These are phyloP conservation scores for Fraxinus dipetala DNA, from an alignment of 305 asterid species.

Conservation along the genomic window DNA sequence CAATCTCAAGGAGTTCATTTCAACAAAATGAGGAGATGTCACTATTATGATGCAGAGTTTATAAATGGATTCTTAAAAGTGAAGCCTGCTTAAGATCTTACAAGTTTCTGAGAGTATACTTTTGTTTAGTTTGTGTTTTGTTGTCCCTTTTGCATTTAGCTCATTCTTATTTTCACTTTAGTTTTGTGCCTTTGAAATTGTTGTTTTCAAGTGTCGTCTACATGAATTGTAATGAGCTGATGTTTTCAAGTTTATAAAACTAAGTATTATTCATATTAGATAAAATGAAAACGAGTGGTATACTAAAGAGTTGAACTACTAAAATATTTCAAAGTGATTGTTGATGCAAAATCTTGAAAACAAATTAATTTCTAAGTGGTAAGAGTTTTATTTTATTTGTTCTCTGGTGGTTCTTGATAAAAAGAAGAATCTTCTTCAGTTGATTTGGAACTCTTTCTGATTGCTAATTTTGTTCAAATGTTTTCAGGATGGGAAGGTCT, in stretches of 20 bases:
- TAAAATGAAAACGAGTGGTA: neutral
- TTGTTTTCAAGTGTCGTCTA: neutral
- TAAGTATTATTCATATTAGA: neutral
- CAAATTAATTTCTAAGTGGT: neutral
- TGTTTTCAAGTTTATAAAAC: neutral
- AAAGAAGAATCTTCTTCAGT: neutral
- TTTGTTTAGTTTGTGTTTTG: neutral
- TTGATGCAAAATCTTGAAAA: neutral
- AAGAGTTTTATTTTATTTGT: neutral
- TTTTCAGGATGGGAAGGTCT: constrained; percentile 82
- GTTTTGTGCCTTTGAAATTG: neutral
- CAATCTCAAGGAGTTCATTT: neutral
- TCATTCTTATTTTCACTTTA: neutral
- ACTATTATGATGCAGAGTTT: neutral
- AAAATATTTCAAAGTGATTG: neutral
- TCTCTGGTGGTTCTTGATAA: neutral
- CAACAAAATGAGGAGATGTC: neutral
- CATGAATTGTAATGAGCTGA: neutral
- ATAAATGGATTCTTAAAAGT: neutral
- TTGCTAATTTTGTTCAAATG: constrained; percentile 14
- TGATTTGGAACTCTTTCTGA: neutral
- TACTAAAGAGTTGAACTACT: neutral
- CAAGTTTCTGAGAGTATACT: neutral
- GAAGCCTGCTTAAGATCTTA: neutral
- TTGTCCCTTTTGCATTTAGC: neutral